Evolutionary conservation across 306 rosid genomes (phyloP).

Genomic region (Begonia loranthoides): DNA sequence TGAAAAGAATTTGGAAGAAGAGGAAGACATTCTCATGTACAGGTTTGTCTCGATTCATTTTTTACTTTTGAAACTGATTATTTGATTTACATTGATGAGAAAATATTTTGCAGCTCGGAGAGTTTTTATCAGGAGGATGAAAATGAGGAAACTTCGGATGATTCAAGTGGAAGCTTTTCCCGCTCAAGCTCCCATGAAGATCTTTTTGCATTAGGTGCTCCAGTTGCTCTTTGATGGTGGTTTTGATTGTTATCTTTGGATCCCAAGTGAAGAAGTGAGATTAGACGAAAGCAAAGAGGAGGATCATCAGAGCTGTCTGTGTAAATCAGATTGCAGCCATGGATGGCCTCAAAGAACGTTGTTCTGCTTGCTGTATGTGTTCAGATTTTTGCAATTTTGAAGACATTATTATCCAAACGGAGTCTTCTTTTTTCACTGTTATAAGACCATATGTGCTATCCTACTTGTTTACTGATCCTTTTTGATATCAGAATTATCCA

Average conservation of each 20-base stretch:
- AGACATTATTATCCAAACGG: conserved; percentile 15
- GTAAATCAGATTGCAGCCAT: conserved; percentile 31
- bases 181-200: conserved; percentile 51
- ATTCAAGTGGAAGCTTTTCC: conserved; percentile 35
- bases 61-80: neutral
- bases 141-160: conserved; percentile 22
- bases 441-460: too few relatives aligned
- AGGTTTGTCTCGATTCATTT: conserved; percentile 30
- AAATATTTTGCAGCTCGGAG: conserved; percentile 50
- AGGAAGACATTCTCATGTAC: conserved; percentile 25
- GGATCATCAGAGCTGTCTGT: conserved; percentile 25
- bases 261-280: conserved; percentile 6
- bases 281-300: conserved; percentile 9
- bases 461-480: too few relatives aligned
- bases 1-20: conserved; percentile 40
- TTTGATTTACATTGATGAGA: conserved; percentile 16
- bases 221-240: conserved; percentile 20
- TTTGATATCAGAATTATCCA: too few relatives aligned
- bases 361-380: conserved; percentile 23
- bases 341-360: conserved; percentile 23
- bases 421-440: neutral
- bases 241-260: conserved; percentile 9
- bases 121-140: conserved; percentile 32
- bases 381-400: conserved; percentile 15
- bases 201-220: conserved; percentile 44